Base-by-base conservation (phyloP, 2,329 filamentous ascomycete genomes). In the Penicillium sp. region DNA sequence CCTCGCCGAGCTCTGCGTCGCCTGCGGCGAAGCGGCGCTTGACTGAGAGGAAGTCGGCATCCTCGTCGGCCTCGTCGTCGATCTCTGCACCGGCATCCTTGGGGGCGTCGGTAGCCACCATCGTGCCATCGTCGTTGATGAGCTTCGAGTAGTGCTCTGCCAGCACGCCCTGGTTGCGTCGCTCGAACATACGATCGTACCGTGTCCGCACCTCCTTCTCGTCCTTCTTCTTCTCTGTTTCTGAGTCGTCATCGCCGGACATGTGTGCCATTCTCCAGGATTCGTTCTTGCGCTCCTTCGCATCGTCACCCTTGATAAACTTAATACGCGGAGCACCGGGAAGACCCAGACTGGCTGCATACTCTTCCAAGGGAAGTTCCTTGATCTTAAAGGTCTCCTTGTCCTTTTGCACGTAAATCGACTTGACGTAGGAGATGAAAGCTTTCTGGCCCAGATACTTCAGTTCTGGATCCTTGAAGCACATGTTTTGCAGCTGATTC, bases 371-470 rank as follows among this genome's bases (percentile, higher is more conserved):
- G 59, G 94, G 87, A 50, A 97, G 83, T 46, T 90, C 84, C 60
- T 90, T 86, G 34, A 99, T 80, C 59, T 94, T 85, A 77, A 99
- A 99, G 1, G 95, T 83, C 16, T 93, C 89, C 76, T 96, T 97
- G 71, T 97, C 92, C 67, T 88, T 92, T 73, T 97, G 92, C 29
- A 97, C 77, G 70, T 94, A 87, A 38, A 99, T 77, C 2, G 92
- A 95, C 59, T 90, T 87, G 13, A 88, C 86, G 73, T 97, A 97
- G 60, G 89, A 93, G 66, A 93, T 88, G 67, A 99, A 99, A 0
- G 94, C 92, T 73, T 97, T 99, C 70, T 97, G 93, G 0, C 90
- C 95, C 1, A 97, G 82, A 65, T 97, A 97, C 69, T 97, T 97
- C 64, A 97, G 78, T 62, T 96, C 90, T 0, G 91, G 88, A 63